Evolutionary conservation across 805 yeast genomes (phyloP), one percentile per base, ranked within the genome.

Genomic region (Wickerhamiella parazyma): DNA sequence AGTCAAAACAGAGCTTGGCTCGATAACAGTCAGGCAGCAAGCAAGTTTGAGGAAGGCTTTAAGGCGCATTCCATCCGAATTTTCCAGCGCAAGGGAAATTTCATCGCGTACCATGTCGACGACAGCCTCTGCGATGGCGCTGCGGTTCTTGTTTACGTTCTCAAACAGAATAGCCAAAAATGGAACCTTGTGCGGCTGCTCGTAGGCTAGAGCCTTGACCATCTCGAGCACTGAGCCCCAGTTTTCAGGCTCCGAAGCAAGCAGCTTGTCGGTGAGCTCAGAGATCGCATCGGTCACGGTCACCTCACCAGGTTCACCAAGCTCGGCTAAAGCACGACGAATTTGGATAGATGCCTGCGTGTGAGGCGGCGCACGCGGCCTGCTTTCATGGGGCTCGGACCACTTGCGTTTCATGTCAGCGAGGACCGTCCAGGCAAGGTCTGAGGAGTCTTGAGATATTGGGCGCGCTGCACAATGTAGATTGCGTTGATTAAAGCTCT

Each of bases 111-210:
- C 69, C 61, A 64, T 80, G 49, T 80, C 86, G 19, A 84, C 61
- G 10, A 83, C 72, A 40, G 73, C 72, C 51, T 75, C 73, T 41
- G 93, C 89, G 35, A 83, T 76, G 31, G 72, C 65, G 28, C 73
- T 70, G 59, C 75, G 76, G 46, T 71, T 70, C 19, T 80, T 67
- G 61, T 80, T 78, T 38, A 83, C 76, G 18, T 77, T 65, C 54
- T 78, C 70, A 4, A 86, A 63, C 50, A 85, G 66, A 7, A 78
- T 75, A 21, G 85, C 72, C 45, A 89, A 61, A n/a, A 78, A 72
- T 11, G 78, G 75, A 47, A 80, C 72, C 58, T 87, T 91, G 49
- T 87, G 94, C 0, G 99, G 97, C 60, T 89, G 95, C 60, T 91
- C 97, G 22, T 73, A 62, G 9, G 80, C 68, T 36, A 82, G 71